A percentile compares a stretch with the other conserved stretches of the same genome.
Conservation (phyloP, 2,329 filamentous ascomycete genomes). For the Verticillium isaacii region DNA sequence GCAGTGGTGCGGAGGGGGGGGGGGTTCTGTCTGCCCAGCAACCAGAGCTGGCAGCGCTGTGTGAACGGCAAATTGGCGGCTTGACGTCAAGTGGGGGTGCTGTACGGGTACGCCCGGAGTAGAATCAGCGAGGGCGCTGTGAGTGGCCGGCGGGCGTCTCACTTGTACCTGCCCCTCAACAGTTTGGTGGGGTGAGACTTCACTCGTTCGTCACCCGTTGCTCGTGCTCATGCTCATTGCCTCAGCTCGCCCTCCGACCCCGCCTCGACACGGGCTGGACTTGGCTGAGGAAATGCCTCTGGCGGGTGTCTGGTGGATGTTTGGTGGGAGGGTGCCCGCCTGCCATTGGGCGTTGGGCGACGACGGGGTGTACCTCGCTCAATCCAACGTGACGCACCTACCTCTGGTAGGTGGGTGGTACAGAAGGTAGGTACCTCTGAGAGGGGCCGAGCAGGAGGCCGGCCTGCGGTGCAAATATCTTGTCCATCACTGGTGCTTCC, state of each 20-base stretch:
- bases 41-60: not conserved
- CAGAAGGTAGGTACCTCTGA: no score
- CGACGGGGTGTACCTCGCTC: not conserved
- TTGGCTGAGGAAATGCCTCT: not conserved
- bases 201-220: not conserved
- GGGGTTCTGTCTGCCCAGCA: not conserved
- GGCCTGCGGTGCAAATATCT: not conserved
- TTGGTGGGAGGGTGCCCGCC: not conserved
- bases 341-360: not conserved
- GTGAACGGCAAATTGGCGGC: not conserved
- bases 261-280: not conserved
- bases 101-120: conserved; percentile 2
- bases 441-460: not conserved
- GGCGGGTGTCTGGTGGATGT: not conserved
- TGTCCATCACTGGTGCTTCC: not conserved
- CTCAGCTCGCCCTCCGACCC: not conserved
- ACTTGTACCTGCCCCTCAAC: conserved; percentile 1
- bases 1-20: not conserved
- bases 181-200: not conserved
- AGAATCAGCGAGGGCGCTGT: not conserved
- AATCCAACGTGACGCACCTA: not conserved
- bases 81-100: not conserved
- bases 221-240: not conserved
- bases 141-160: not conserved
- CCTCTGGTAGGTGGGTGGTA: no score